Evolutionary conservation across 305 asterid species (phyloP).

Genomic region (Solanum hybrid): DNA sequence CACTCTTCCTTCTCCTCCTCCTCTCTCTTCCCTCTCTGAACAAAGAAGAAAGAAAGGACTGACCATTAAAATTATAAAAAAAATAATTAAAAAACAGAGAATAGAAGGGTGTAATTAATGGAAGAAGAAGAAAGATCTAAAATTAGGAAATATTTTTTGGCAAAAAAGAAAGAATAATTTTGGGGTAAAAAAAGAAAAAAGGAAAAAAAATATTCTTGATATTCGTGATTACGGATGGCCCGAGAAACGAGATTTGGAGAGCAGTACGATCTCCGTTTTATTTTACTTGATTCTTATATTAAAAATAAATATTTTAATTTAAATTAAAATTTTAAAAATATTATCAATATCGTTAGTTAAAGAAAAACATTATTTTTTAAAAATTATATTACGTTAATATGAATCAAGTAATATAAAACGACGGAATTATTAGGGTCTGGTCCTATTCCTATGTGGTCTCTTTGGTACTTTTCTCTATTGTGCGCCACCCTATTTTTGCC

Average conservation of each 20-base stretch:
- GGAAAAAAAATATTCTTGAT: conserved; percentile 36
- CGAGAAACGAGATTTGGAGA: conserved; percentile 49
- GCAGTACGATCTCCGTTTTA: not conserved
- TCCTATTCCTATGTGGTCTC: conserved; percentile 11
- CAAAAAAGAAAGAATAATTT: not conserved
- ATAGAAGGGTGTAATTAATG: conserved; percentile 21
- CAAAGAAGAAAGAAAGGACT: conserved; percentile 25
- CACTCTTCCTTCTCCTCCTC: not conserved
- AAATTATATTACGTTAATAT: not conserved
- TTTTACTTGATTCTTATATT: not conserved
- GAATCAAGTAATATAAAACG: not conserved
- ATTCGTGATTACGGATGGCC: conserved; percentile 55
- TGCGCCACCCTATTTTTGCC: not conserved
- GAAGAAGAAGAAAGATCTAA: conserved; percentile 19
- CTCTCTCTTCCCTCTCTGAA: conserved; percentile 20
- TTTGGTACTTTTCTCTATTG: not conserved
- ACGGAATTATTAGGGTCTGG: not conserved
- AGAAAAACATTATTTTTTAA: accelerated
- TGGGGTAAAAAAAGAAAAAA: conserved; percentile 6
- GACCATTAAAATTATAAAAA: conserved; percentile 12
- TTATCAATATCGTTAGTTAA: not conserved
- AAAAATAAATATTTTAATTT: not conserved
- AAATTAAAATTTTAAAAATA: not conserved
- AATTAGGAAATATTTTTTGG: conserved; percentile 3
- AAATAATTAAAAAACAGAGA: not conserved